These are phyloP conservation scores for Ophiostoma ips DNA, from an alignment of 2,329 filamentous ascomycete genomes.

Conservation along the genomic window DNA sequence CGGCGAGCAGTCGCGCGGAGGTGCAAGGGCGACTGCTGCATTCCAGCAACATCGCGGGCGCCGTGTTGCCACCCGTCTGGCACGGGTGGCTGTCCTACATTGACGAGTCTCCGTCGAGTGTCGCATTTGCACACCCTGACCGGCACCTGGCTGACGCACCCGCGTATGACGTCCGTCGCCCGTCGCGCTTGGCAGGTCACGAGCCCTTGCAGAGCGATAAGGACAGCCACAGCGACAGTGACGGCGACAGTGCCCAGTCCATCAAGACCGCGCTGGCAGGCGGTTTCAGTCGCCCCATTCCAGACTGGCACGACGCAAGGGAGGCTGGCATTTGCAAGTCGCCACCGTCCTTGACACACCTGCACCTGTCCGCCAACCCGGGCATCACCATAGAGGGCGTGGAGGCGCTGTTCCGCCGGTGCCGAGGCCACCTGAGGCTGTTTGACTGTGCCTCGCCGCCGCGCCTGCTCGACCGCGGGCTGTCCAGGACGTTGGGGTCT, in stretches of 20 bases:
- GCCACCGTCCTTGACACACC: conserved; percentile 34
- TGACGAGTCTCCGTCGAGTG: conserved; percentile 33
- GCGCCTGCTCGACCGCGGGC: no score
- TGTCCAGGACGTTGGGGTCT: no score
- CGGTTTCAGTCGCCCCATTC: conserved; percentile 8
- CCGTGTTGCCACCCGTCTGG: conserved; percentile 18
- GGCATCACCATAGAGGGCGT: conserved; percentile 30
- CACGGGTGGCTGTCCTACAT: conserved; percentile 32
- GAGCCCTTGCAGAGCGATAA: conserved; percentile 15
- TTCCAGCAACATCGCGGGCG: conserved; percentile 3
- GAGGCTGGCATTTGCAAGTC: conserved; percentile 16
- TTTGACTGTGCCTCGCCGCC: conserved; percentile 35
- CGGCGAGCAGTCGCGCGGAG: conserved; percentile 20
- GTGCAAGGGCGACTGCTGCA: conserved; percentile 31
- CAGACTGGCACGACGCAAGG: conserved; percentile 12
- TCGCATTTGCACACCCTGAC: conserved; percentile 29
- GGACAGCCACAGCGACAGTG: no score
- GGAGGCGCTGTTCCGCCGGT: conserved; percentile 27
- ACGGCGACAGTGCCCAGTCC: conserved; percentile 23
- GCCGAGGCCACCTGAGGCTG: conserved; percentile 34
- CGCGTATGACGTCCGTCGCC: conserved; percentile 18
- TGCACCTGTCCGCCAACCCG: conserved; percentile 37
- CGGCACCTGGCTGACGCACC: conserved; percentile 37
- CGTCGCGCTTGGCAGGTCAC: conserved; percentile 23
- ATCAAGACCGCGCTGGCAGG: conserved; percentile 21